Base-by-base conservation (phyloP, 257 asterid genomes). In the Mentha longifolia region DNA sequence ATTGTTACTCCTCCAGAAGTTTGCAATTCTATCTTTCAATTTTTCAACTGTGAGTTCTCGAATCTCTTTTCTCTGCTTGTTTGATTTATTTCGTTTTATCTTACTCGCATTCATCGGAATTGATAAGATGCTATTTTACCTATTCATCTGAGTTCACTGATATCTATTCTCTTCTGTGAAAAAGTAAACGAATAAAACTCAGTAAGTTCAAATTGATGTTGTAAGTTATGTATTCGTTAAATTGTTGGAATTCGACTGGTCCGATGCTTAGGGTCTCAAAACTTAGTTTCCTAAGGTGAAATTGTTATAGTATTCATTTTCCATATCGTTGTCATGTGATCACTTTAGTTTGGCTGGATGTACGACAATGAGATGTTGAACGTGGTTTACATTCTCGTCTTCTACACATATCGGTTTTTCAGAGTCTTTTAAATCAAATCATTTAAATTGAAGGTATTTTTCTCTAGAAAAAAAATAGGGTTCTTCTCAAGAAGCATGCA, bases 11-110 rank as follows among this genome's bases (percentile, higher is more conserved):
- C 99, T 76, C 77, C 86, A 22, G 92, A 94, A 72, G 95, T 82
- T 57, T 86, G 96, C 85, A 72, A 15, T 71, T 69, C 82, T 59
- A 81, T 94, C 72, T 85, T 83, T 61, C 91, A 82, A n/a, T 91
- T 89, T 76, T 94, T 94, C 80, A 79, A 81, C 73, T 77, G 99
- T 94, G 86, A 89, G 97, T 82, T 69, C 61, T 57, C 67, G 2
- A n/a, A 55, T 49, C 77, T 68, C 35, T 41, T 69, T 55, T 65
- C 78, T 20, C 73, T 61, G 42, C 30, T 76, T 17, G 13, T 73
- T 14, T 22, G 43, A 76, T 76, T 11, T 64, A 47, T 20, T 15
- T 28, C 31, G 70, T 63, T 11, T 56, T 74, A 37, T 69, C 54
- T 64, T 5, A 57, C 66, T 45, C 8, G 39, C 30, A 3, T 61